Evolutionary conservation across 2,329 filamentous ascomycete genomes (phyloP).

Genomic region (Kalmusia sp.): DNA sequence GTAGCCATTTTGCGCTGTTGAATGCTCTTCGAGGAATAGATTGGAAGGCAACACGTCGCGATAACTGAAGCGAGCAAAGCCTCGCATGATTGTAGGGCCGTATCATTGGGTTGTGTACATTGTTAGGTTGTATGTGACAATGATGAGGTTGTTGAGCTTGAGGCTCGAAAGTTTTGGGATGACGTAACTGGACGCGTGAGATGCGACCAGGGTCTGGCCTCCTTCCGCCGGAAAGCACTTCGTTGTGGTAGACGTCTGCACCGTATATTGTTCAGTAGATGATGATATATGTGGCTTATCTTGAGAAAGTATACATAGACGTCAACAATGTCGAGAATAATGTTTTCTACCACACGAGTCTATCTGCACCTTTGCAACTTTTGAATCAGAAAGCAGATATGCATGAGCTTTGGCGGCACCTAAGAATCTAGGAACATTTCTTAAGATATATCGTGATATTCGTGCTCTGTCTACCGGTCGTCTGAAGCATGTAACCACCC

Average conservation of each 20-base stretch:
- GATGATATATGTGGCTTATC: no score
- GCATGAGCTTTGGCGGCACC: no score
- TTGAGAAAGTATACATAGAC: no score
- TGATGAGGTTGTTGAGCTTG: slow-evolving; percentile 4
- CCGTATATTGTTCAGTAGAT: no score
- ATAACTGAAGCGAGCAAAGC: slow-evolving; percentile 25
- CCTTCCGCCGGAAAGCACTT: no score
- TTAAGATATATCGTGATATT: slow-evolving; percentile 6
- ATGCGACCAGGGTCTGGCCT: background rate
- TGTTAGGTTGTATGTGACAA: slow-evolving; percentile 10
- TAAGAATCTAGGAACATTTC: background rate
- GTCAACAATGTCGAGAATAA: no score
- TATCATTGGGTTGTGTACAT: slow-evolving; percentile 41
- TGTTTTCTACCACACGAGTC: no score
- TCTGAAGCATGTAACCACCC: background rate
- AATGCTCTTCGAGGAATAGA: slow-evolving; percentile 23
- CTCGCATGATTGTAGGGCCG: slow-evolving; percentile 33
- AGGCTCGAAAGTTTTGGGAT: slow-evolving; percentile 15
- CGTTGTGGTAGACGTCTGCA: no score
- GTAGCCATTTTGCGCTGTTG: slow-evolving; percentile 28
- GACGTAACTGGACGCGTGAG: slow-evolving; percentile 9
- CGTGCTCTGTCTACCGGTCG: background rate
- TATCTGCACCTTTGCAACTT: no score
- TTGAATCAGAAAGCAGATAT: no score
- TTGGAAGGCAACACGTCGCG: slow-evolving; percentile 4